These are phyloP conservation scores for Eremothecium gossypii DNA, from an alignment of 1,139 yeast species.

Conservation along the genomic window DNA sequence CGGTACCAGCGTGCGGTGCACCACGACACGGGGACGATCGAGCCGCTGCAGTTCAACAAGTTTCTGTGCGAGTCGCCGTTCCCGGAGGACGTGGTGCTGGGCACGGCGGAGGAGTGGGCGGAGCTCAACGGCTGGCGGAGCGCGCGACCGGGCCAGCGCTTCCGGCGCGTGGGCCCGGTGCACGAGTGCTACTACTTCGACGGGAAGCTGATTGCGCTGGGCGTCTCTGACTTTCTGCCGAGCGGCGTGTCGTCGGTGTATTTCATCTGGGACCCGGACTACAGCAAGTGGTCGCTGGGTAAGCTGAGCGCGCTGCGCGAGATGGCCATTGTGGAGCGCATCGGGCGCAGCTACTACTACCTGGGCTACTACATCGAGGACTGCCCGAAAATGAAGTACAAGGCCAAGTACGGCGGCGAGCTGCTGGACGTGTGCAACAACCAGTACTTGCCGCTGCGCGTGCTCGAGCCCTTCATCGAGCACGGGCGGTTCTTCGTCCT, in stretches of 20 bases:
- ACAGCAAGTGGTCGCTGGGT: slow-evolving; percentile 62
- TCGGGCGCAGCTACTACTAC: slow-evolving; percentile 45
- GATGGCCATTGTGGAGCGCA: slow-evolving; percentile 37
- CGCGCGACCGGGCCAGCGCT: slow-evolving; percentile 10
- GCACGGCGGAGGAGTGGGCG: slow-evolving; percentile 24
- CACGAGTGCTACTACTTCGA: slow-evolving; percentile 75
- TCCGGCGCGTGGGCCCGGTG: slow-evolving; percentile 37
- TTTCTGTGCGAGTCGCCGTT: slow-evolving; percentile 72
- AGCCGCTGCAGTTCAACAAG: slow-evolving; percentile 40
- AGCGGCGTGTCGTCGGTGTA: slow-evolving; percentile 74
- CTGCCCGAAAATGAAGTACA: slow-evolving; percentile 77
- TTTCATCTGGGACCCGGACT: slow-evolving; percentile 83
- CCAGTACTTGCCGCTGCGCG: slow-evolving; percentile 37
- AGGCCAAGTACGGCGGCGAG: slow-evolving; percentile 70
- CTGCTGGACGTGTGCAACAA: slow-evolving; percentile 46
- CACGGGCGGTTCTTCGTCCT: slow-evolving; percentile 38
- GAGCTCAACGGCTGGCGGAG: slow-evolving; percentile 31
- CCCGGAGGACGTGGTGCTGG: slow-evolving; percentile 25
- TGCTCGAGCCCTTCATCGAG: slow-evolving; percentile 29
- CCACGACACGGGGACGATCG: slow-evolving; percentile 43
- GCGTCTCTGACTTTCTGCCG: slow-evolving; percentile 72
- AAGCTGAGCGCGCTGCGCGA: slow-evolving; percentile 71
- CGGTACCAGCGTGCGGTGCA: slow-evolving; percentile 67
- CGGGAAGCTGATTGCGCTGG: slow-evolving; percentile 59
- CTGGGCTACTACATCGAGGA: slow-evolving; percentile 73